Base-by-base conservation (phyloP, 148 eudicot genomes). In the Dysphania ambrosioides region DNA sequence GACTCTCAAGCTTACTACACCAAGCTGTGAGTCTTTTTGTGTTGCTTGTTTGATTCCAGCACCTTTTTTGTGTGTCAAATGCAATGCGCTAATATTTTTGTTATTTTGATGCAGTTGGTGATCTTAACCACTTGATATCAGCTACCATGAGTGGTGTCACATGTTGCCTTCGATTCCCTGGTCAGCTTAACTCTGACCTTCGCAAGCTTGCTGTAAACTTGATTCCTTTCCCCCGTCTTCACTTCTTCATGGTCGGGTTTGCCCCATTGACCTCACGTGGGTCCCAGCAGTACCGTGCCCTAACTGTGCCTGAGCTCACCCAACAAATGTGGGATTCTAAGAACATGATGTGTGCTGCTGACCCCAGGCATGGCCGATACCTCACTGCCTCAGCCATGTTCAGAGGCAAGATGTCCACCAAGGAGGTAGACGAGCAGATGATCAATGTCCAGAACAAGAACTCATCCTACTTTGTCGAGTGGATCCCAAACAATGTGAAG, bases 321-420 rank as follows among this genome's bases (percentile, higher is more conserved):
- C 91, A 87, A 24, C 93, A 89, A 70, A 89, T 89, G 93, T 89
- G 93, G 93, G 93, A 89, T 49, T 66, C 93, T 75, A 89, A 87
- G 84, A 89, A 89, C 82, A 89, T 89, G 93, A 89, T 89, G 93
- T 89, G 93, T 35, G 93, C 93, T 19, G 93, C 93, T 19, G 93
- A 89, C 81, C 93, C 93, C 53, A 72, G 93, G 10, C 93, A 89
- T 7, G 93, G 93, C 0, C 87, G 93, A 24, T 89, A 89, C 81
- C 90, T 89, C 63, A 89, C 93, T 29, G 93, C 93, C 75, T 89
- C 93, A 15, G 93, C 90, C 82, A 87, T 89, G 90, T 89, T 87
- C 76, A 78, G 93, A 27, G 93, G 93, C 32, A 89, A 85, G 78
- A 89, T 89, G 93, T 85, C 88, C 85, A 88, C 92, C 58, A 89